Conservation (phyloP, 441 rosid genomes). For the Populus hybrid region DNA sequence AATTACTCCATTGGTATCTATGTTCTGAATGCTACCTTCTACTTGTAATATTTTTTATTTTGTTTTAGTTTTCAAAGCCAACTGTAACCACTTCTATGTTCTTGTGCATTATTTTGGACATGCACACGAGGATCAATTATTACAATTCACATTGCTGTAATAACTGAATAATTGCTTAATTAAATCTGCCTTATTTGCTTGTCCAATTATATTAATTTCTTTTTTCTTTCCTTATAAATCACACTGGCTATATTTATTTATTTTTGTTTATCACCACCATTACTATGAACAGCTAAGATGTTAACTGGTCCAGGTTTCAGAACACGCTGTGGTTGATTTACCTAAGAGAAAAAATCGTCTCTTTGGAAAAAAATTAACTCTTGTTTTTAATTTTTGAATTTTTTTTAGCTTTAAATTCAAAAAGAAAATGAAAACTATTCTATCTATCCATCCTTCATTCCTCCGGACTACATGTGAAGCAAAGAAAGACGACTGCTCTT, state of each 20-base stretch:
- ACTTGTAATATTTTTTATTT: background rate
- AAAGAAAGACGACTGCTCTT: background rate
- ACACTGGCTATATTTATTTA: too few species aligned
- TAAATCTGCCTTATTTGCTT: background rate
- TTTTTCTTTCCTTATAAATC: too few species aligned
- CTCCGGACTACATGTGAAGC: slow-evolving; percentile 28
- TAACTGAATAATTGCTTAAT: background rate
- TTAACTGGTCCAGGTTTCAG: background rate
- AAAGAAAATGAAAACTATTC: background rate
- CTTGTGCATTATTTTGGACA: background rate
- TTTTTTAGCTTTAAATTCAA: background rate
- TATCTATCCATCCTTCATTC: background rate
- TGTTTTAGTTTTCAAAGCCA: background rate
- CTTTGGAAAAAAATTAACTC: background rate
- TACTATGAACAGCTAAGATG: background rate
- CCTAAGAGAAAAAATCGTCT: background rate
- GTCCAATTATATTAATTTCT: background rate
- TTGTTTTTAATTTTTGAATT: background rate
- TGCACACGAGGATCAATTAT: slow-evolving; percentile 1
- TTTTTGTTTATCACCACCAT: background rate
- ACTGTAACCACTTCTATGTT: background rate
- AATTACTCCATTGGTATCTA: background rate
- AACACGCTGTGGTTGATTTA: slow-evolving; percentile 1
- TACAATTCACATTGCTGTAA: background rate
- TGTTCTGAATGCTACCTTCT: background rate